These are phyloP conservation scores for Claviceps sorghi DNA, from an alignment of 2,329 filamentous ascomycete species.

Conservation along the genomic window DNA sequence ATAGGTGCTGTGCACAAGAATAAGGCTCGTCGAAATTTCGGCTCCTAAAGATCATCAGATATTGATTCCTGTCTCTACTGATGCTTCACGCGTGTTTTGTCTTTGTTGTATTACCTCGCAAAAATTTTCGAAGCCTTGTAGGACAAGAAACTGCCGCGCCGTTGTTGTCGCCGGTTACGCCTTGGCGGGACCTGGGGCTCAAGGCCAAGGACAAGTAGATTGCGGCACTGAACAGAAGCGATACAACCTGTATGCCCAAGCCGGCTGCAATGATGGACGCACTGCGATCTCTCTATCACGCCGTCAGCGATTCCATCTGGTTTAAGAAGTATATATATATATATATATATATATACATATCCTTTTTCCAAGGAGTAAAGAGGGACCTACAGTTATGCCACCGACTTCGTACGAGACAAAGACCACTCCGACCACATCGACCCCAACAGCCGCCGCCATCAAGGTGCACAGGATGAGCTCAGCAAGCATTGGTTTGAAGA, in stretches of 20 bases:
- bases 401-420: conserved; percentile 23
- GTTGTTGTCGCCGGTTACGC: conserved; percentile 14
- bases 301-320: no score
- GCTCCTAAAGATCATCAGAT: no score
- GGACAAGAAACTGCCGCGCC: no score
- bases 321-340: no score
- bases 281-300: no score
- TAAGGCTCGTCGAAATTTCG: conserved; percentile 15
- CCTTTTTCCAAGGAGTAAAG: no score
- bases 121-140: conserved; percentile 16
- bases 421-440: conserved; percentile 27
- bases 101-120: conserved; percentile 22
- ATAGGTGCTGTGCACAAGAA: conserved; percentile 27
- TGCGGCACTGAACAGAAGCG: conserved; percentile 24
- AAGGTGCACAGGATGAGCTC: conserved; percentile 21
- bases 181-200: conserved; percentile 22
- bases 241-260: conserved; percentile 27
- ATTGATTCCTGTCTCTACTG: background rate
- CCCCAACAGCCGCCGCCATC: conserved; percentile 19
- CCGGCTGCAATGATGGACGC: conserved; percentile 22
- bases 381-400: conserved; percentile 18
- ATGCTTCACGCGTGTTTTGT: background rate
- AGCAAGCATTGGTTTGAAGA: conserved; percentile 19
- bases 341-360: no score
- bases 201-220: conserved; percentile 27